Conservation (phyloP, 257 asterid genomes). For the Schizonepeta tenuifolia region DNA sequence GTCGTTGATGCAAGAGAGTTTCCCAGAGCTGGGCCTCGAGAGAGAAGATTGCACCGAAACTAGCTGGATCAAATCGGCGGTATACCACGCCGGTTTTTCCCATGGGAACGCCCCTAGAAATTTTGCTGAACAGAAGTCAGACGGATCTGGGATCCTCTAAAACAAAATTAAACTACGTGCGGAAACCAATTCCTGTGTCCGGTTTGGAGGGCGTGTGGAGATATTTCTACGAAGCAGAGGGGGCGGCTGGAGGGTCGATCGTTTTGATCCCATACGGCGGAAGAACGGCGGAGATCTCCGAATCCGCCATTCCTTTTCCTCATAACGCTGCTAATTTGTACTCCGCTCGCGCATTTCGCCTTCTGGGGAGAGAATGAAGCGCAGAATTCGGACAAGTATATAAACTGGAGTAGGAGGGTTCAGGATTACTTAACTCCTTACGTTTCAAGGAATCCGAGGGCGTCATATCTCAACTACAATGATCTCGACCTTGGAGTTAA, state of each 20-base stretch:
- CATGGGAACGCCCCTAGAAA: background rate
- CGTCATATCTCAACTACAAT: conserved; percentile 31
- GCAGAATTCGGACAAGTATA: conserved; percentile 7
- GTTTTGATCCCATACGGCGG: conserved; percentile 20
- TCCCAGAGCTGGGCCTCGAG: conserved; percentile 4
- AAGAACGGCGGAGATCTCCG: conserved; percentile 28
- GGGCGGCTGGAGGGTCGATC: background rate
- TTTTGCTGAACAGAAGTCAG: conserved; percentile 21
- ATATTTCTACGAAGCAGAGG: conserved; percentile 4
- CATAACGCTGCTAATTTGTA: conserved; percentile 15
- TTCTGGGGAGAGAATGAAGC: background rate
- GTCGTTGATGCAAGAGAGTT: background rate
- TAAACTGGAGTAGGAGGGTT: conserved; percentile 32
- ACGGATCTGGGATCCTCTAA: conserved; percentile 16
- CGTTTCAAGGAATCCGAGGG: conserved; percentile 37
- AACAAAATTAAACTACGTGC: conserved; percentile 44
- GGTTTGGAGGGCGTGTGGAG: conserved; percentile 43
- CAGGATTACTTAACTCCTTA: conserved; percentile 38
- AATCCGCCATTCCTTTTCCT: background rate
- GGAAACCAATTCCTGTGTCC: conserved; percentile 28
- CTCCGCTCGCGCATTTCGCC: conserved; percentile 12
- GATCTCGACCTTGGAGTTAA: conserved; percentile 45
- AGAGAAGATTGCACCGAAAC: background rate
- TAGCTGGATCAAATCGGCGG: background rate
- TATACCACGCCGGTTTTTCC: background rate